Base-by-base conservation (phyloP, 805 yeast species). In the Teunomyces gatunensis region DNA sequence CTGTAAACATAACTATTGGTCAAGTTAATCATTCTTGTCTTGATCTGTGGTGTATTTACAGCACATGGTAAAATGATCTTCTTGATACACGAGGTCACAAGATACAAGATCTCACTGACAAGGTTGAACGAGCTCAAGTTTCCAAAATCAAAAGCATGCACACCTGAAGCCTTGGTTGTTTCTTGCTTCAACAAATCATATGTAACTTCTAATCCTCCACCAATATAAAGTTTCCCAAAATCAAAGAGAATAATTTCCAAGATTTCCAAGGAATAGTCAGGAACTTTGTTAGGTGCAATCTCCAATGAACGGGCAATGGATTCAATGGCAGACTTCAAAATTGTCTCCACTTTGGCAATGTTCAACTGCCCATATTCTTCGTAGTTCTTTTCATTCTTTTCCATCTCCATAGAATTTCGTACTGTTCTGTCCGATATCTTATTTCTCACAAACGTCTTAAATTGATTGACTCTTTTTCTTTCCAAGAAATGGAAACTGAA, bases 11-110 rank as follows among this genome's bases (percentile, higher is more conserved):
- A 80, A 18, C 74, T 74, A 60, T 88, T 87, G 18, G 87, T 79
- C 50, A 81, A 66, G 42, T 76, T 80, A 28, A 79, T 78, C 69
- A 87, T 80, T 52, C 82, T 73, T 47, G 76, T 78, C 55, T 84
- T 80, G 12, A 79, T 70, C 6, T 71, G 69, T 2, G 87, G 83
- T 1, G 80, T 67, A 54, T 81, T 81, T 34, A 74, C 77, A 2
- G 90, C 78, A 64, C 91, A 74, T 0, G 97, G 96, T 34, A 89
- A 69, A 13, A 90, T 78, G 42, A 88, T 83, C 15, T 85, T 82
- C 58, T 87, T 85, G 44, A 86, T 82, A 48, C 89, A 82, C 2
- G 87, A 79, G 0, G 96, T 83, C 1, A 89, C 65, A 44, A 89
- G 67, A 53, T 77, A 80, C 25, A 88, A 64, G 2, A 85, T 80